Conservation (phyloP, 768 basidiomycete species). For the Basidioascus undulatus region DNA sequence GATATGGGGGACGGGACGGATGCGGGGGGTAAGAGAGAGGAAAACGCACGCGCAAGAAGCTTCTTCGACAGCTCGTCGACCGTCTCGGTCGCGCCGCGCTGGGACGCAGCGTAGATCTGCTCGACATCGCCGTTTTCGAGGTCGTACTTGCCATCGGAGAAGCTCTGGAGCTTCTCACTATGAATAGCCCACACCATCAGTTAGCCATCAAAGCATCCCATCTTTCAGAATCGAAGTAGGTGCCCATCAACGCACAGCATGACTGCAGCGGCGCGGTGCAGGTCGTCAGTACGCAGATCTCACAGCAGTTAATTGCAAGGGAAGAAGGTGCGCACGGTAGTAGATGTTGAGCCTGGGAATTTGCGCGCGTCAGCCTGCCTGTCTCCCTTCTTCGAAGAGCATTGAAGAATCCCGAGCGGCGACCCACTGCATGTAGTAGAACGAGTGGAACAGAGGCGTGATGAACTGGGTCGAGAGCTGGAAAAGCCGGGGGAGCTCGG, state of each 20-base stretch:
- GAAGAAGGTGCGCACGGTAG: too few relatives aligned
- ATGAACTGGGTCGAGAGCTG: conserved; percentile 66
- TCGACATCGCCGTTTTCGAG: conserved; percentile 31
- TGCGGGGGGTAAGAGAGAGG: too few relatives aligned
- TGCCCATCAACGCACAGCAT: too few relatives aligned
- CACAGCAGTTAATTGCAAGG: too few relatives aligned
- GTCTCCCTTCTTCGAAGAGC: background rate
- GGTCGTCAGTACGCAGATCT: too few relatives aligned
- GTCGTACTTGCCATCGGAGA: conserved; percentile 52
- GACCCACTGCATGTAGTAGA: conserved; percentile 96
- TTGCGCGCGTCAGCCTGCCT: background rate
- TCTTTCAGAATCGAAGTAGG: too few relatives aligned
- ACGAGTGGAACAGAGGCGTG: conserved; percentile 90
- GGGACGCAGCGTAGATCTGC: conserved; percentile 59
- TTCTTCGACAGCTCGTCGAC: conserved; percentile 70
- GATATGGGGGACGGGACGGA: too few relatives aligned
- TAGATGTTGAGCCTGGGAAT: conserved; percentile 56
- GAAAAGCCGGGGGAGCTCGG: conserved; percentile 85
- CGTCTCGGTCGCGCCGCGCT: conserved; percentile 55
- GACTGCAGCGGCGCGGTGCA: too few relatives aligned
- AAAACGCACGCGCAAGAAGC: too few relatives aligned
- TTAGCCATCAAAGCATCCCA: too few relatives aligned
- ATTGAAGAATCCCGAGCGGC: conserved; percentile 5
- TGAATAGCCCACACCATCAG: too few relatives aligned
- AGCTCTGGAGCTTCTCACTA: conserved; percentile 83